Conservation (phyloP, 345 rosid genomes). For the Populus nigra region DNA sequence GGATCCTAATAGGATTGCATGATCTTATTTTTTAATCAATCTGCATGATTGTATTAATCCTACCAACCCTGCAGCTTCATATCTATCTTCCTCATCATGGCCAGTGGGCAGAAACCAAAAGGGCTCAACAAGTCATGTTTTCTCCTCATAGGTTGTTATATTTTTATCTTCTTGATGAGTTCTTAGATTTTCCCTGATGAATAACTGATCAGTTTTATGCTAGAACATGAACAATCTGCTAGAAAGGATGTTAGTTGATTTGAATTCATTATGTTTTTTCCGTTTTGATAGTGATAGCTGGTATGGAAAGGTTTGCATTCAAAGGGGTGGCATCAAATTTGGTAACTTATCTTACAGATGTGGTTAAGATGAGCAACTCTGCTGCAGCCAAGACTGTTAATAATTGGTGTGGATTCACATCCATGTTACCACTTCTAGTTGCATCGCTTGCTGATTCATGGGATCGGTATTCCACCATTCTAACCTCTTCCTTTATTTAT, state of each 20-base stretch:
- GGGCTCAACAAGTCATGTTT: conserved; percentile 63
- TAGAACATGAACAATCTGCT: not conserved
- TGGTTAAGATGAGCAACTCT: conserved; percentile 76
- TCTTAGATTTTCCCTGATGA: not conserved
- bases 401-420: conserved; percentile 89
- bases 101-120: conserved; percentile 29
- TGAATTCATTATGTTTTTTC: not conserved
- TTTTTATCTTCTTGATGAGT: not conserved
- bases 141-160: conserved; percentile 65
- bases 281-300: conserved; percentile 52
- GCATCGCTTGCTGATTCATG: conserved; percentile 85
- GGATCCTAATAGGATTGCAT: not conserved
- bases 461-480: conserved; percentile 71
- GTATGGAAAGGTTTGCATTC: conserved; percentile 92
- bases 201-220: not conserved
- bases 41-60: not conserved
- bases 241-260: not conserved
- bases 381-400: conserved; percentile 84
- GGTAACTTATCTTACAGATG: conserved; percentile 83
- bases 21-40: not conserved
- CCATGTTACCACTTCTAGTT: conserved; percentile 70
- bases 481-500: conserved; percentile 72
- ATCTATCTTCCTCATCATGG: conserved; percentile 26
- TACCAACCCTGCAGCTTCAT: not conserved
- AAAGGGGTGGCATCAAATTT: conserved; percentile 94